These are phyloP conservation scores for Cyberlindnera americana DNA, from an alignment of 805 yeast species.

Conservation along the genomic window DNA sequence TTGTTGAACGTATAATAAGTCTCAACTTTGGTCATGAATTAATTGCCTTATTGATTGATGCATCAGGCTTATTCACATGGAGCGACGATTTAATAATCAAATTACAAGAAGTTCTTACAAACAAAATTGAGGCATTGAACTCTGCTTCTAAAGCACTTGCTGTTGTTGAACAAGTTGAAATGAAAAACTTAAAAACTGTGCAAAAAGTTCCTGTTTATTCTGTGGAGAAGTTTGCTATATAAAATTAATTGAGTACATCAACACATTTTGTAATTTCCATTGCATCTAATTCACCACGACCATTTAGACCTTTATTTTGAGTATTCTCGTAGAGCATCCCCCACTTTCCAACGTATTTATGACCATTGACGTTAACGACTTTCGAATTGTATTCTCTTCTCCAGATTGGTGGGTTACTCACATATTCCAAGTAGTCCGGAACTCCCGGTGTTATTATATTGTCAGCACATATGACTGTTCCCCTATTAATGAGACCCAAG, in stretches of 20 bases:
- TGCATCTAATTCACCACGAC: conserved; percentile 7
- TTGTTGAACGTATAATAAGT: conserved; percentile 42
- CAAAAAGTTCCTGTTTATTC: conserved; percentile 53
- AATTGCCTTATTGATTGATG: conserved; percentile 64
- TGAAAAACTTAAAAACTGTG: conserved; percentile 30
- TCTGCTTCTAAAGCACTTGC: conserved; percentile 34
- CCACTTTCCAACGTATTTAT: conserved; percentile 36
- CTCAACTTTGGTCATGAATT: conserved; percentile 55
- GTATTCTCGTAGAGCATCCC: conserved; percentile 37
- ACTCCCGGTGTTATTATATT: conserved; percentile 34
- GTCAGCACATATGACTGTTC: conserved; percentile 38
- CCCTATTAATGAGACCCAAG: conserved; percentile 36
- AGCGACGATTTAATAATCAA: conserved; percentile 45
- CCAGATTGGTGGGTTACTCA: conserved; percentile 35
- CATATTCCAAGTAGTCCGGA: conserved; percentile 38
- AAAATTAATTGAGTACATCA: conserved; percentile 17
- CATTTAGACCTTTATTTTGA: conserved; percentile 23
- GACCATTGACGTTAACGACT: conserved; percentile 30
- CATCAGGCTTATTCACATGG: conserved; percentile 70
- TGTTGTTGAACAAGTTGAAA: conserved; percentile 27
- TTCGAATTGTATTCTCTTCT: conserved; percentile 30
- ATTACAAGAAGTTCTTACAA: conserved; percentile 42
- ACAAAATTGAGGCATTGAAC: conserved; percentile 43
- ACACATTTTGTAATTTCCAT: conserved; percentile 21
- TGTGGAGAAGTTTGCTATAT: conserved; percentile 40